These are phyloP conservation scores for Calvatia gigantea DNA, from an alignment of 768 basidiomycete species.

Conservation along the genomic window DNA sequence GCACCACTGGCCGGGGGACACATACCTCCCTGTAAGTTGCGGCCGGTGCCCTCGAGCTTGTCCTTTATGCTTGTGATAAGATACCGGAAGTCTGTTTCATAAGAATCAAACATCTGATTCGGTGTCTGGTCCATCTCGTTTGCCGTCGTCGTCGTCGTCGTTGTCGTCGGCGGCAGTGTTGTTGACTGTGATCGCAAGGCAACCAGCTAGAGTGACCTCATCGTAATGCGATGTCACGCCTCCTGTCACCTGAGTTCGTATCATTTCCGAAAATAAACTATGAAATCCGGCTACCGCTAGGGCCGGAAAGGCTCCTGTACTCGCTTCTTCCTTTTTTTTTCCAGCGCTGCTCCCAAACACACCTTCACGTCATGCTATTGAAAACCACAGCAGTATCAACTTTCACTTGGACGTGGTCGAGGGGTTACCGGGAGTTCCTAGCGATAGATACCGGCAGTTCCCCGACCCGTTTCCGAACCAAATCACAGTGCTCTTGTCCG, in stretches of 20 bases:
- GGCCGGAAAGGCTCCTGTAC: too few species aligned
- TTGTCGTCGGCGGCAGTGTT: constrained; percentile 9
- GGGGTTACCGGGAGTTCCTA: too few species aligned
- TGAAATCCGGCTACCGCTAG: background rate
- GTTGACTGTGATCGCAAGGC: background rate
- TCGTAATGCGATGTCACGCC: background rate
- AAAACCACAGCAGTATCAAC: too few species aligned
- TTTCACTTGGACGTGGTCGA: too few species aligned
- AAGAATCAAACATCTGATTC: constrained; percentile 68
- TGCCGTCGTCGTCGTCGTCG: too few species aligned
- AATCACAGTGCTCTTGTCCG: too few species aligned
- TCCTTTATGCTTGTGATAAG: constrained; percentile 61
- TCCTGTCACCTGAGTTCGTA: too few species aligned
- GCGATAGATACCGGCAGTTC: too few species aligned
- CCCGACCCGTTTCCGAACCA: too few species aligned
- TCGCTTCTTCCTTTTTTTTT: too few species aligned
- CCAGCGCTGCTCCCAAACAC: too few species aligned
- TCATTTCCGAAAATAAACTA: background rate
- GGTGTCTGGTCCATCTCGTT: constrained; percentile 68
- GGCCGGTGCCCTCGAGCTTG: constrained; percentile 74
- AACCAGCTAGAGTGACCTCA: constrained; percentile 7
- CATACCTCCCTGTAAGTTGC: constrained; percentile 67
- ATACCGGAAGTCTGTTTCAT: constrained; percentile 81
- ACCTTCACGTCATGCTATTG: too few species aligned
- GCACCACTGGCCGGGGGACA: background rate